Evolutionary conservation across 2,329 filamentous ascomycete species (phyloP).

Genomic region (Whalleya microplaca): DNA sequence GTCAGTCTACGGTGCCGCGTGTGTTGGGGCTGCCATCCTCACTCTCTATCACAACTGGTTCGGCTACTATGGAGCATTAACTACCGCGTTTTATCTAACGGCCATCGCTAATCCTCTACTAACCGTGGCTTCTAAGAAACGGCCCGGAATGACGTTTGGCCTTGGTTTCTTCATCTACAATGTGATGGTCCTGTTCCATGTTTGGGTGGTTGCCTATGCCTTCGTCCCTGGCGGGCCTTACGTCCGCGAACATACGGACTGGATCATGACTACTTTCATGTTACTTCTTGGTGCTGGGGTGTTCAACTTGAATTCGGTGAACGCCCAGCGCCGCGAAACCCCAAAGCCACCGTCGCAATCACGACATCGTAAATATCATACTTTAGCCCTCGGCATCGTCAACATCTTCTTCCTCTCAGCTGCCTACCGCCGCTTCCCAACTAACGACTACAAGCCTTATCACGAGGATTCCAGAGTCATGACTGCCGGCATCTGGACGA

Average conservation of each 20-base stretch:
- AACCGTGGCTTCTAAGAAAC: constrained; percentile 73
- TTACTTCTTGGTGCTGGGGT: constrained; percentile 81
- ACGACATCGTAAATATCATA: constrained; percentile 57
- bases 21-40: constrained; percentile 75
- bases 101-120: constrained; percentile 78
- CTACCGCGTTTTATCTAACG: constrained; percentile 78
- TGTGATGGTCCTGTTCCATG: constrained; percentile 92
- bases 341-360: constrained; percentile 41
- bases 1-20: constrained; percentile 78
- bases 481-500: constrained; percentile 97
- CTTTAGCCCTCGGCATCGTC: constrained; percentile 67
- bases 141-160: constrained; percentile 80
- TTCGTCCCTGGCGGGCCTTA: constrained; percentile 94
- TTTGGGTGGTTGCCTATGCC: constrained; percentile 97
- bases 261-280: constrained; percentile 91
- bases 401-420: constrained; percentile 80
- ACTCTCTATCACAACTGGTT: constrained; percentile 82
- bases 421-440: constrained; percentile 89
- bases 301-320: constrained; percentile 66
- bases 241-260: constrained; percentile 92
- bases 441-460: constrained; percentile 88
- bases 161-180: constrained; percentile 91
- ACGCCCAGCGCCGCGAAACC: constrained; percentile 45
- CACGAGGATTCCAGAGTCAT: constrained; percentile 85
- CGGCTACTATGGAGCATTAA: constrained; percentile 84